Base-by-base conservation (phyloP, 805 yeast species). In the Starmerella khaoyaiensis region DNA sequence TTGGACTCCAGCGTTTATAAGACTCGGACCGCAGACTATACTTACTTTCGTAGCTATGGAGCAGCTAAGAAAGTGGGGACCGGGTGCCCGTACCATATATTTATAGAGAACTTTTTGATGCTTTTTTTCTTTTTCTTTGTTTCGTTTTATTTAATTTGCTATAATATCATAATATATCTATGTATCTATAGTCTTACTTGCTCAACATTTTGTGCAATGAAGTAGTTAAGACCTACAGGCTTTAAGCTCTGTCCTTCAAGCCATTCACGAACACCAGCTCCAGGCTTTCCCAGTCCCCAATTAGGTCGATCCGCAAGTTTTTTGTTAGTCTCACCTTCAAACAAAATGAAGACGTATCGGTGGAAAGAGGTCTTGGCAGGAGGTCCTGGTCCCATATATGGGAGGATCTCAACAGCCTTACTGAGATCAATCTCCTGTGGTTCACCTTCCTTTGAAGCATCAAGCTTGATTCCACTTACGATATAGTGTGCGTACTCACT, bases 211-310 rank as follows among this genome's bases (percentile, higher is more conserved):
- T 80, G 79, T n/a, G 94, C 90, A 51, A 67, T 71, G 64, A 82
- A 86, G 63, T 78, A 86, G 65, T 86, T 84, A 41, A 73, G 73
- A 11, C 82, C 84, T 42, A 77, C 67, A 36, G 83, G 74, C 21
- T 50, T 48, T 49, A 76, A 61, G n/a, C 70, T 71, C 57, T 72
- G 70, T 42, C 39, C 47, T 24, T 61, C 54, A 37, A 82, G 73
- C 79, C 82, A 86, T 50, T 76, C 79, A 42, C 71, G 66, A 12
- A 72, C 81, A 14, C 95, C 95, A 6, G 70, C 65, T 9, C 80
- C 79, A 2, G 93, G 90, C 17, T 64, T 62, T n/a, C 79, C 83
- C 20, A 80, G 76, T 12, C 95, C 94, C 94, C 94, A 84, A 50
- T 62, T 72, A 24, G 79, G 75, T 53, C 93, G 67, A 51, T 67